phyloP scores from a whole-genome alignment of 108 stramenopile genomes.

The Stephanodiscus minutulus region DNA sequence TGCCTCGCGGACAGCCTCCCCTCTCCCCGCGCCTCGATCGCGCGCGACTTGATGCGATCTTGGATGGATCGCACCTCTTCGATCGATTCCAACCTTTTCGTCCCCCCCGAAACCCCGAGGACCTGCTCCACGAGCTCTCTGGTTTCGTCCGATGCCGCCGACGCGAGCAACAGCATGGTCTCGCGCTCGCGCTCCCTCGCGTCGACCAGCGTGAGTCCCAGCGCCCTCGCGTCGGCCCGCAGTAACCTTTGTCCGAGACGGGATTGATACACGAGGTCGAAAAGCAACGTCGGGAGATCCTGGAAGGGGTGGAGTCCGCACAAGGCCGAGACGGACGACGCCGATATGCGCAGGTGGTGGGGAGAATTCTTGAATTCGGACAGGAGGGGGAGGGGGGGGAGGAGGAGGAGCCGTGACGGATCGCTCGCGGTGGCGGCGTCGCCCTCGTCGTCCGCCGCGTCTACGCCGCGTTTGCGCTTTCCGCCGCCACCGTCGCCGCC shows the following conservation, averaged over 20 bases:
- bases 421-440: slow-evolving; percentile 43
- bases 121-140: slow-evolving; percentile 44
- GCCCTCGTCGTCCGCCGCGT: background rate
- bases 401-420: too few species aligned
- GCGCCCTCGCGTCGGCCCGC: slow-evolving; percentile 50
- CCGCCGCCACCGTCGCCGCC: too few species aligned
- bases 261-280: slow-evolving; percentile 76
- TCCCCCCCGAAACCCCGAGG: slow-evolving; percentile 49
- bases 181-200: slow-evolving; percentile 47
- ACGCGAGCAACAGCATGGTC: slow-evolving; percentile 52
- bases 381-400: too few species aligned
- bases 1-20: slow-evolving; percentile 50
- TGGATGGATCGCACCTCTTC: slow-evolving; percentile 52
- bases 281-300: slow-evolving; percentile 53
- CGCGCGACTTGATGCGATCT: slow-evolving; percentile 33
- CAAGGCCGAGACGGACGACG: slow-evolving; percentile 60
- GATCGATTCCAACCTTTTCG: slow-evolving; percentile 35
- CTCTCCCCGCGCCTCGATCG: slow-evolving; percentile 35
- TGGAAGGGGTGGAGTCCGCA: slow-evolving; percentile 68
- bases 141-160: slow-evolving; percentile 50
- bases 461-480: slow-evolving; percentile 34
- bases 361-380: slow-evolving; percentile 44
- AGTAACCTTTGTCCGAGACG: slow-evolving; percentile 54
- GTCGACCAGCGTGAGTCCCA: slow-evolving; percentile 55
- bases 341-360: slow-evolving; percentile 63